Base-by-base conservation (phyloP, 169 alveolate species). In the Cyclospora cayetanensis region DNA sequence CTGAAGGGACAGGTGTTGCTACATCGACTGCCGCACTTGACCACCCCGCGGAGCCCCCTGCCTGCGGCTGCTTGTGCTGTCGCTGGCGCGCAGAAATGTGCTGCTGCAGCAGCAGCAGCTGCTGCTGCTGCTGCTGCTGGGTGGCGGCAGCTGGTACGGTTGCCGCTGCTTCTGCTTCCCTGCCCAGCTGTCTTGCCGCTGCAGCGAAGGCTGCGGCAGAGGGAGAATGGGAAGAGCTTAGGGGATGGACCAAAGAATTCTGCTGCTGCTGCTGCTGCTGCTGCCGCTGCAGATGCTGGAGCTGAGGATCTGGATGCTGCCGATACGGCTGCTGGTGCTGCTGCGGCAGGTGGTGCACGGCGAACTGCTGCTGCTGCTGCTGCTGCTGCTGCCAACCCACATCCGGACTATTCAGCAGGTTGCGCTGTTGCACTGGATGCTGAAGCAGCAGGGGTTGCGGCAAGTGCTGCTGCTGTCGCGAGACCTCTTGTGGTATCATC, bases 201-300 rank as follows among this genome's bases (percentile, higher is more conserved):
- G 88, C 88, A 46, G 72, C 43, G 37, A 46, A 79, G 5, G 43
- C 72, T 7, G 42, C 72, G 29, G 88, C 50, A 29, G 88, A 22
- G 4, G 66, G 72, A 18, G 88, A 79, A 31, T 31, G 63, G 4
- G 88, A 79, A 9, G 72, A 22, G 41, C 66, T n/a, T n/a, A 43
- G 25, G 31, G 66, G 52, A 29, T 46, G 72, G 5, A 35, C 11
- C 46, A 22, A 27, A 12, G 84, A 31, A 39, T 27, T 25, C 72
- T 79, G 88, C 15, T 79, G 88, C 43, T 43, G 88, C 72, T 35
- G 88, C 66, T 76, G 84, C 55, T 72, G 84, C 25, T 74, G 86
- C 37, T 39, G 86, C 65, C 7, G 72, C 88, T 12, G 12, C 88
- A 50, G 72, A 4, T n/a, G 72, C 70, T 43, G 72, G 39, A 29